Base-by-base conservation (phyloP, 345 rosid species). In the Gossypium anomalum region DNA sequence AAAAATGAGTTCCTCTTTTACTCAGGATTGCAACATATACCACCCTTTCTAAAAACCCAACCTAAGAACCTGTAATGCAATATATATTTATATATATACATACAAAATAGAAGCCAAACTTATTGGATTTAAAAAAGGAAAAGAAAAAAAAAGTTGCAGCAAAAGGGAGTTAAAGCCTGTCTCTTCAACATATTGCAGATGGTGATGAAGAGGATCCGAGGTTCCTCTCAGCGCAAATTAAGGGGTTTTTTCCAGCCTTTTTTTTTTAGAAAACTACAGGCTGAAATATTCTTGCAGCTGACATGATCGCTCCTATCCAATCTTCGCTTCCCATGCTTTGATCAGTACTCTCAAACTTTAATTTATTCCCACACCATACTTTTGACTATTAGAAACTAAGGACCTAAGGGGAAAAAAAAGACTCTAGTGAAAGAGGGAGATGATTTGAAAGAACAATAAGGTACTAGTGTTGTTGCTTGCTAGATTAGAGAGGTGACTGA, bases 281-380 rank as follows among this genome's bases (percentile, higher is more conserved):
- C 81, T 80, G 86, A 78, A 72, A 34, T 34, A 34, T 73, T 81
- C 60, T 80, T 85, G 89, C 93, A 51, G 86, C 93, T 84, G 87
- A 87, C 89, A 86, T 86, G 91, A 90, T 83, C 94, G 61, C 91
- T 89, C 97, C 88, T 94, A 92, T 92, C 97, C 96, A 81, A 82
- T 72, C 91, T 86, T 85, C 87, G 7, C 41, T 34, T 85, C 84
- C 85, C 88, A 78, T 86, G 86, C 78, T 53, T 76, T 41, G 72
- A 34, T 78, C 84, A 47, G 52, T 55, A 71, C 48, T 64, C 49
- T 55, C 22, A 7, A 79, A 49, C 75, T 77, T 63, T 43, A n/a
- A 41, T 17, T 69, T 52, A 70, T 70, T 70, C 56, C 65, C 63
- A 51, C 15, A 49, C 57, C 25, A 55, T 34, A 34, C 41, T 34